These are phyloP conservation scores for Exobasidium rhododendri DNA, from an alignment of 1,284 basidiomycete species.

Conservation along the genomic window DNA sequence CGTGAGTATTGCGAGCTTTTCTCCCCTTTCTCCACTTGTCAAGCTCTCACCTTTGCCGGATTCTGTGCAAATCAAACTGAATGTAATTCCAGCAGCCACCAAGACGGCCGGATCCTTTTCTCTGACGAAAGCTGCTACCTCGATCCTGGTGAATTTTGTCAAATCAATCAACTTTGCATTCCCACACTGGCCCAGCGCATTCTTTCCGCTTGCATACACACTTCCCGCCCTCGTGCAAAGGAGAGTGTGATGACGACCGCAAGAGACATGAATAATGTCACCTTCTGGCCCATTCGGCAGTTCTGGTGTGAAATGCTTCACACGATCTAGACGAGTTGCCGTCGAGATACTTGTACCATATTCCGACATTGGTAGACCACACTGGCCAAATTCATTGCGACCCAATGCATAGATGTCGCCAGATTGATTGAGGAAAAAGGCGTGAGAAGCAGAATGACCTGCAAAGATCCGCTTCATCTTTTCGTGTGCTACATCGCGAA, in stretches of 20 bases:
- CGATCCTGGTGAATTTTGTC: slow-evolving; percentile 65
- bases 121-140: slow-evolving; percentile 58
- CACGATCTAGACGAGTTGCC: slow-evolving; percentile 59
- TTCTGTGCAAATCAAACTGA: slow-evolving; percentile 75
- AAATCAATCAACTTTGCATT: slow-evolving; percentile 64
- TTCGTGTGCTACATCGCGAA: slow-evolving; percentile 79
- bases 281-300: slow-evolving; percentile 64
- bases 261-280: slow-evolving; percentile 75
- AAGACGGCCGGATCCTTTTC: slow-evolving; percentile 66
- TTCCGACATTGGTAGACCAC: slow-evolving; percentile 34
- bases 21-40: neutral
- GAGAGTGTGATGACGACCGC: slow-evolving; percentile 75
- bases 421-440: slow-evolving; percentile 56
- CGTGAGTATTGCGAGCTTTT: no score
- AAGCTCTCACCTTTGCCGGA: slow-evolving; percentile 67
- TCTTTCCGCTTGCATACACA: slow-evolving; percentile 79
- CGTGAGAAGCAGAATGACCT: slow-evolving; percentile 38
- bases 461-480: slow-evolving; percentile 34
- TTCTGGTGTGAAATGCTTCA: slow-evolving; percentile 46
- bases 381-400: slow-evolving; percentile 62
- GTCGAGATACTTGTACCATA: slow-evolving; percentile 60
- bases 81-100: slow-evolving; percentile 76
- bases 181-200: slow-evolving; percentile 80
- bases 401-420: slow-evolving; percentile 84
- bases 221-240: slow-evolving; percentile 76